Conservation (phyloP, 139 green algal genomes). For the Parachlorella kessleri region DNA sequence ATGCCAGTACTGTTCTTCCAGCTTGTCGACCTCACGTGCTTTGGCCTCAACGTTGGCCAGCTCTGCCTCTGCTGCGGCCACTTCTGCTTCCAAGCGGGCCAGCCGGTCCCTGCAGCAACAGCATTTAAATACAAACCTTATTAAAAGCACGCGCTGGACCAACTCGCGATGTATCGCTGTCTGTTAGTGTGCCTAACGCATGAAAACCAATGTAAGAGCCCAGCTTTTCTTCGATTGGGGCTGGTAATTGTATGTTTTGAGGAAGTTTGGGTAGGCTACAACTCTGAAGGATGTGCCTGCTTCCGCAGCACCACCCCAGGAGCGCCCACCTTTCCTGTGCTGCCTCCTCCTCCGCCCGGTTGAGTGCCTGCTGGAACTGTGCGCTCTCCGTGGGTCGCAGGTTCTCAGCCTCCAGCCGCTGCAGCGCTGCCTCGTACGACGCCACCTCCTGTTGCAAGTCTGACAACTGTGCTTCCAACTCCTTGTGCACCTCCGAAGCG, state of each 20-base stretch:
- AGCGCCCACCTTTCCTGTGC: constrained; percentile 15
- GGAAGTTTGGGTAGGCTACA: no score
- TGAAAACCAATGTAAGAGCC: no score
- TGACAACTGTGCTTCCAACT: constrained; percentile 71
- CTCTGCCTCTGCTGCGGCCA: constrained; percentile 46
- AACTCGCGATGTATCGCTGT: no score
- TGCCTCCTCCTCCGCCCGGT: constrained; percentile 18
- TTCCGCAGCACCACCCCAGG: no score
- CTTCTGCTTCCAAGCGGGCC: constrained; percentile 43
- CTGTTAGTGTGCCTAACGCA: no score
- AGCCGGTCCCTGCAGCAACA: constrained; percentile 23
- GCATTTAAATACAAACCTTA: no score
- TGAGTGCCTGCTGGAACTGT: not conserved
- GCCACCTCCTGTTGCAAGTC: constrained; percentile 73
- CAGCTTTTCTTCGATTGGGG: no score
- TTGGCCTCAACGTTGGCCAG: constrained; percentile 37
- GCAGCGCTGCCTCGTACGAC: constrained; percentile 67
- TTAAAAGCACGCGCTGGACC: no score
- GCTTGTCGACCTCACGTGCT: constrained; percentile 50
- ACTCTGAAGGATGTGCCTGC: no score
- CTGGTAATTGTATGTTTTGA: no score
- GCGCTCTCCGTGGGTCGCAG: constrained; percentile 23
- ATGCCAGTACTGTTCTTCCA: constrained; percentile 86
- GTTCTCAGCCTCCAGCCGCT: constrained; percentile 45
- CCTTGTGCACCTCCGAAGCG: constrained; percentile 66